Conservation (phyloP, 2,329 filamentous ascomycete genomes). For the Penicillium sp. region DNA sequence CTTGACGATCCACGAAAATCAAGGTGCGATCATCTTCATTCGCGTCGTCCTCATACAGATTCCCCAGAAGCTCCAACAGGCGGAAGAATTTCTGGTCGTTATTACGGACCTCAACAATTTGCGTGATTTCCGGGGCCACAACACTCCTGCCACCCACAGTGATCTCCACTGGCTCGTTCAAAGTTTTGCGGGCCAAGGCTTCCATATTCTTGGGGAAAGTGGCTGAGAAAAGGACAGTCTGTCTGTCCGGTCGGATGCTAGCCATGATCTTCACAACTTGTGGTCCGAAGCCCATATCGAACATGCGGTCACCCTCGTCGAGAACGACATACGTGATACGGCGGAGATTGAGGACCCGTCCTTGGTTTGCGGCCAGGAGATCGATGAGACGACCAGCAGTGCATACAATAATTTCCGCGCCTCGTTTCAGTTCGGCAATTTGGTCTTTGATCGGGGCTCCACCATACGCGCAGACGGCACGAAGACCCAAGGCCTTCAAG, state of each 20-base stretch:
- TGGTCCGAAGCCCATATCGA: constrained; percentile 98
- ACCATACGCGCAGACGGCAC: constrained; percentile 89
- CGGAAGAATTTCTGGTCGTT: constrained; percentile 82
- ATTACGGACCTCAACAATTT: constrained; percentile 83
- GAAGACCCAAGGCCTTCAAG: constrained; percentile 78
- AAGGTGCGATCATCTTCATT: constrained; percentile 89
- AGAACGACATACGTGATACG: constrained; percentile 92
- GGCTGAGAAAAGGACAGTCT: constrained; percentile 93
- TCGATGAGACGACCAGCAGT: constrained; percentile 96
- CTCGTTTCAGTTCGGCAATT: constrained; percentile 92
- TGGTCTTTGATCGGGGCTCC: constrained; percentile 96
- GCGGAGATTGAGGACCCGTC: constrained; percentile 86
- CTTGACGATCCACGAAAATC: constrained; percentile 89
- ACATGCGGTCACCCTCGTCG: constrained; percentile 98
- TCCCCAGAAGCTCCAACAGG: constrained; percentile 80
- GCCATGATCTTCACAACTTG: constrained; percentile 96
- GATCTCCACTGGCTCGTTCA: constrained; percentile 84
- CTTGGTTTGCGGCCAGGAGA: constrained; percentile 86
- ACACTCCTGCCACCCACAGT: constrained; percentile 81
- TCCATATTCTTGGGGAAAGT: constrained; percentile 96
- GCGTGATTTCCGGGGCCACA: constrained; percentile 73
- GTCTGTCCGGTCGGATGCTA: constrained; percentile 86
- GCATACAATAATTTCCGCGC: constrained; percentile 91
- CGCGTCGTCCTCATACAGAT: constrained; percentile 68
- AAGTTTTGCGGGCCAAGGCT: constrained; percentile 80